Percentiles rank a stretch among this genome's conserved stretches.
phyloP scores from a whole-genome alignment of 495 filamentous ascomycete genomes.

The Xylaria longipes region DNA sequence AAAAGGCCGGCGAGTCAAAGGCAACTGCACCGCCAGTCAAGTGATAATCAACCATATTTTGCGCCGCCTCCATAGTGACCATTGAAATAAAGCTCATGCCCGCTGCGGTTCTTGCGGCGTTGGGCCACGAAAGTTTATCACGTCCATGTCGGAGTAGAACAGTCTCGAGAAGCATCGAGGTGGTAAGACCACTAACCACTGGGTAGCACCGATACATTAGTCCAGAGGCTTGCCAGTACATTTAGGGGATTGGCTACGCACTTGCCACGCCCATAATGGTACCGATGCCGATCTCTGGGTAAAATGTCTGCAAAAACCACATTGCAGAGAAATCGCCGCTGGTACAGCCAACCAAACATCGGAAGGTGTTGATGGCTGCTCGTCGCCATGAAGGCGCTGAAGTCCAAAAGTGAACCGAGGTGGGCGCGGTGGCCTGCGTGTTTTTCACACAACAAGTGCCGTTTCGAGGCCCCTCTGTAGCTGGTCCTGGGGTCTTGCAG shows the following conservation, averaged over 20 bases:
- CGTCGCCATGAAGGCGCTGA: conserved; percentile 26
- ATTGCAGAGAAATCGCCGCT: conserved; percentile 50
- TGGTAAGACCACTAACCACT: conserved; percentile 54
- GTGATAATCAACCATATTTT: conserved; percentile 56
- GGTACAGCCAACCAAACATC: conserved; percentile 53
- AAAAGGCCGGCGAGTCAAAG: conserved; percentile 45
- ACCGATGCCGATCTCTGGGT: conserved; percentile 46
- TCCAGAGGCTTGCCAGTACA: neutral
- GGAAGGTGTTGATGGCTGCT: conserved; percentile 53
- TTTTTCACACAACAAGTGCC: neutral
- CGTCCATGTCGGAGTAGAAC: conserved; percentile 47
- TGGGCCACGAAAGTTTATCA: conserved; percentile 48
- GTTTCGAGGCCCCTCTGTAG: neutral
- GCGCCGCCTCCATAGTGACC: conserved; percentile 54
- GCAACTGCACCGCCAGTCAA: conserved; percentile 52
- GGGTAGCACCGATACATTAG: conserved; percentile 10
- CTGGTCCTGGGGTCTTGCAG: neutral
- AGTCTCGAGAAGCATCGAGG: conserved; percentile 54
- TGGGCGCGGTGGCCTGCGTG: neutral
- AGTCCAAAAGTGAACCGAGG: neutral
- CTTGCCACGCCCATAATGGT: conserved; percentile 51
- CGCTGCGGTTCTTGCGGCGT: conserved; percentile 50
- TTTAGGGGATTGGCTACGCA: conserved; percentile 25
- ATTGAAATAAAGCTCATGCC: conserved; percentile 59
- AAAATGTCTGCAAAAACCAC: conserved; percentile 43